Evolutionary conservation across 164 flowering plant species (phyloP).

Genomic region (Amborella trichopoda): DNA sequence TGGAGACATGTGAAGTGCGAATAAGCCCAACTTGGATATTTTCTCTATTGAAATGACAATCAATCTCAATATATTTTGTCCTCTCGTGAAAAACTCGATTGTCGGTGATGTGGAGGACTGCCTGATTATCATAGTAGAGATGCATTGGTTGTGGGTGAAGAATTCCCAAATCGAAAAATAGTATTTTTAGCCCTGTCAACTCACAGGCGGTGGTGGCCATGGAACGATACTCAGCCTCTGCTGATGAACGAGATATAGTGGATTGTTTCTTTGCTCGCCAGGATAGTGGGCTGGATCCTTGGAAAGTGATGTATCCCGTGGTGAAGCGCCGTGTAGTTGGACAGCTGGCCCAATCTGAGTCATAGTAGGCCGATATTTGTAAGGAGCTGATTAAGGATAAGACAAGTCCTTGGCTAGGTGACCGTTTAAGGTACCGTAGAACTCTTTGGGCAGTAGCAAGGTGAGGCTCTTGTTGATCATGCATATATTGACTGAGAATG

Average conservation of each 20-base stretch:
- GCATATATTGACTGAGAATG: constrained; percentile 8
- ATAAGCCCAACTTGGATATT: background rate
- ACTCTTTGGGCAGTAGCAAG: background rate
- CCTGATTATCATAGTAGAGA: constrained; percentile 1
- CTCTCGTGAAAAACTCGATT: background rate
- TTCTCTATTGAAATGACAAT: background rate
- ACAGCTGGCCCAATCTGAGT: constrained; percentile 4
- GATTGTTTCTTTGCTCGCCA: constrained; percentile 9
- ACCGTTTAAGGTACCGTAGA: background rate
- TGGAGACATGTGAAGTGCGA: background rate
- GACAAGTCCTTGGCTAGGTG: background rate
- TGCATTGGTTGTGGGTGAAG: background rate
- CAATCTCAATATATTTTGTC: background rate
- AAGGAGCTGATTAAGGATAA: background rate
- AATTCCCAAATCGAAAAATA: background rate
- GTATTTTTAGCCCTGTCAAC: background rate
- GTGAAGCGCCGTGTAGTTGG: background rate
- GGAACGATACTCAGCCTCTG: constrained; percentile 1
- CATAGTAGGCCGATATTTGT: background rate
- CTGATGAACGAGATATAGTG: background rate
- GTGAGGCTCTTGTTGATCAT: background rate
- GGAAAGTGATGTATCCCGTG: background rate
- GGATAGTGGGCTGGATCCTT: constrained; percentile 2
- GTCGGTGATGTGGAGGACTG: background rate
- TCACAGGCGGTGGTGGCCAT: constrained; percentile 3